Percentiles rank a stretch among this genome's conserved stretches.
These are phyloP conservation scores for Catunica adiposa DNA, from an alignment of 2,329 filamentous ascomycete genomes.

Conservation along the genomic window DNA sequence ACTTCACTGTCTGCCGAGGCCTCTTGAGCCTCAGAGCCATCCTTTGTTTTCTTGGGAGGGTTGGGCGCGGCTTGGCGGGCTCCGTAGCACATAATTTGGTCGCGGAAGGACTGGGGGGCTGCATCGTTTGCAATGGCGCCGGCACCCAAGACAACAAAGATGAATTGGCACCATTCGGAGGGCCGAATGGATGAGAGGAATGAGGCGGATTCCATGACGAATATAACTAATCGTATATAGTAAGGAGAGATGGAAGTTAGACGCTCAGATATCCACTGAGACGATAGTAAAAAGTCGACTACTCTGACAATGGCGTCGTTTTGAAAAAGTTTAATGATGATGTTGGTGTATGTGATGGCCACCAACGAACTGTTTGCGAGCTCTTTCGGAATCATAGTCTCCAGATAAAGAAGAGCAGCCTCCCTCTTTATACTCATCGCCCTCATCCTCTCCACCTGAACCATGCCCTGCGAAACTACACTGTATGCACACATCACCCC, in stretches of 20 bases:
- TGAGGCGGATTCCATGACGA: not conserved
- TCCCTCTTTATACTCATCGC: too few species aligned
- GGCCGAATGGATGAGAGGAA: slow-evolving; percentile 9
- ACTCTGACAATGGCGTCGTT: too few species aligned
- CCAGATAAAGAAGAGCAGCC: too few species aligned
- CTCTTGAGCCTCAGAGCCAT: not conserved
- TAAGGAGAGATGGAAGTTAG: not conserved
- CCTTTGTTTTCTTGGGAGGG: slow-evolving; percentile 13
- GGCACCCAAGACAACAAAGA: slow-evolving; percentile 9
- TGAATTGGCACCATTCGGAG: slow-evolving; percentile 13
- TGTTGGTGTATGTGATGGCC: too few species aligned
- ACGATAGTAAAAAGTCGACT: too few species aligned
- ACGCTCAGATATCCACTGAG: too few species aligned
- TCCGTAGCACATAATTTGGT: slow-evolving; percentile 27
- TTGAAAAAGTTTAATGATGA: too few species aligned
- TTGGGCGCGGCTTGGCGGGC: slow-evolving; percentile 35
- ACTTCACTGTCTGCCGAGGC: not conserved
- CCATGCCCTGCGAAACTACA: too few species aligned
- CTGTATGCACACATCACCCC: too few species aligned
- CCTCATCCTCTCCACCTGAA: too few species aligned
- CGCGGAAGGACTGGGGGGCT: slow-evolving; percentile 22
- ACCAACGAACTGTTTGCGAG: too few species aligned
- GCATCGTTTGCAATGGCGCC: slow-evolving; percentile 10
- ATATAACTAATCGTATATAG: not conserved
- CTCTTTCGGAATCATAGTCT: too few species aligned